Percentiles rank a stretch among this genome's conserved stretches.
These are phyloP conservation scores for Cystobasidium tubakii DNA, from an alignment of 768 basidiomycete genomes.

Conservation along the genomic window DNA sequence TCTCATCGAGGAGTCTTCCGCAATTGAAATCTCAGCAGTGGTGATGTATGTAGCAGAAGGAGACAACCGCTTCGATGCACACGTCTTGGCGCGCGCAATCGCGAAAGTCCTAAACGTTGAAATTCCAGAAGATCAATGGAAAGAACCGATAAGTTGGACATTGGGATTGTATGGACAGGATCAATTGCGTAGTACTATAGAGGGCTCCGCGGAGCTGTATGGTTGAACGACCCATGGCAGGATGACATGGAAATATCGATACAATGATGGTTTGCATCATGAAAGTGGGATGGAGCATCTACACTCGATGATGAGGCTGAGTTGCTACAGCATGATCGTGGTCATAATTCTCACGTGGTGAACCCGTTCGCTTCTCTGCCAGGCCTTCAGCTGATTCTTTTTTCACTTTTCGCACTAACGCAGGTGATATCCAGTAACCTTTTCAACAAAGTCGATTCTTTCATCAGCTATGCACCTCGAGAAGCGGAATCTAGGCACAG, in stretches of 20 bases:
- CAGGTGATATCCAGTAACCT: neutral
- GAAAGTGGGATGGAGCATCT: too few species aligned
- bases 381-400: neutral
- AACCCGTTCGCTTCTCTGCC: neutral
- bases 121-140: slow-evolving; percentile 12
- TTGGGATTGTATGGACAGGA: slow-evolving; percentile 29
- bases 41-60: slow-evolving; percentile 32
- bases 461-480: too few species aligned
- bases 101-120: slow-evolving; percentile 9
- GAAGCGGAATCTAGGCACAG: neutral
- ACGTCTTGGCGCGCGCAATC: slow-evolving; percentile 20
- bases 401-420: neutral
- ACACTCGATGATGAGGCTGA: too few species aligned
- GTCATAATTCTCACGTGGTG: too few species aligned
- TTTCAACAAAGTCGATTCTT: too few species aligned
- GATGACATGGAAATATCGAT: too few species aligned
- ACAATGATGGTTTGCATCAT: too few species aligned
- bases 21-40: neutral
- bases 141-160: slow-evolving; percentile 33
- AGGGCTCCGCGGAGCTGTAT: slow-evolving; percentile 13
- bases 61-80: slow-evolving; percentile 32
- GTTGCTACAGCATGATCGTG: too few species aligned
- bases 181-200: neutral
- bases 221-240: neutral
- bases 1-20: neutral